phyloP scores from a whole-genome alignment of 495 filamentous ascomycete genomes.

The Achaetomiella virescens region DNA sequence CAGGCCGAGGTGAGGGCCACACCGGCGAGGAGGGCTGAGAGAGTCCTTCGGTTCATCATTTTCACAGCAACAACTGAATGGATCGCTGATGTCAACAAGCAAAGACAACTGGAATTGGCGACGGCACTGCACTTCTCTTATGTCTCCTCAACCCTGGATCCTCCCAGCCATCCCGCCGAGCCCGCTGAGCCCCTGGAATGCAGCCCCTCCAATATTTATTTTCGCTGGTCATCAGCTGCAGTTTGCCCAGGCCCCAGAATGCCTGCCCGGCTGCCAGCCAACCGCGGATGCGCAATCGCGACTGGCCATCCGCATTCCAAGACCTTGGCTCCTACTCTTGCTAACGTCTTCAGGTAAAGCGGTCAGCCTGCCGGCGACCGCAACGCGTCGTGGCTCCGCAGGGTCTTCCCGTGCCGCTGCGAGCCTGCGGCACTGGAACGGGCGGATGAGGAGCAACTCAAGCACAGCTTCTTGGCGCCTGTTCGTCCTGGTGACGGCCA shows the following conservation, averaged over 20 bases:
- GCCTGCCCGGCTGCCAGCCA: neutral
- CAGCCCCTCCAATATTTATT: conserved; percentile 5
- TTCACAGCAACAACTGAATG: neutral
- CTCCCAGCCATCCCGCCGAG: neutral
- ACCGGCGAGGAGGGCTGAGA: conserved; percentile 26
- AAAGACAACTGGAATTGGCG: neutral
- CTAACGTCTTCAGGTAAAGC: conserved; percentile 2
- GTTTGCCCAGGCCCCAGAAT: neutral
- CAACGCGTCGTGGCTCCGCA: neutral
- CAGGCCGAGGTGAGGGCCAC: conserved; percentile 32
- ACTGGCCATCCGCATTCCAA: neutral
- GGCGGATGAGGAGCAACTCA: neutral
- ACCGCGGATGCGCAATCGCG: neutral
- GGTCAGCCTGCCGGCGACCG: neutral
- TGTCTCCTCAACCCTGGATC: neutral
- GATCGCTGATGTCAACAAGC: neutral
- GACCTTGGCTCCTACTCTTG: neutral
- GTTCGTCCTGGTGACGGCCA: neutral
- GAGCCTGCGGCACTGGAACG: too few species aligned
- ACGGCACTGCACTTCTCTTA: neutral
- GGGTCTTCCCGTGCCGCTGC: neutral
- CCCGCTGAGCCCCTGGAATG: neutral
- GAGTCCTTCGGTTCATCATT: conserved; percentile 16
- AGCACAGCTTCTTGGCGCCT: neutral
- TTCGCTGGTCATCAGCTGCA: neutral